Conservation (phyloP, 75 land plant genomes). For the Isoetes taiwanensis region DNA sequence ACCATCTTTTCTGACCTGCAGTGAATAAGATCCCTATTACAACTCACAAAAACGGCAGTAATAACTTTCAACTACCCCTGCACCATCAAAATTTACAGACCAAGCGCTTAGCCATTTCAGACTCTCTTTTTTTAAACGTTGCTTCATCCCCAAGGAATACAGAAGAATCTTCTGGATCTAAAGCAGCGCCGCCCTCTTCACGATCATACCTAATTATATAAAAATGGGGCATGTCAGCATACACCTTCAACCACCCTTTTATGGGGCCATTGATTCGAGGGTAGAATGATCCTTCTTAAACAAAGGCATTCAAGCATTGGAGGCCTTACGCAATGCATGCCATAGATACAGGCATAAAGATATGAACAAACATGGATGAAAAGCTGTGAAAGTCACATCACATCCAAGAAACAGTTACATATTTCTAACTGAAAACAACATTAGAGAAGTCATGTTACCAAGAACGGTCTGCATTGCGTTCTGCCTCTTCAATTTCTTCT, state of each 20-base stretch:
- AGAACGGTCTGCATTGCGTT: slow-evolving; percentile 60
- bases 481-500: slow-evolving; percentile 73
- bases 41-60: no score
- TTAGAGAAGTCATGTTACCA: slow-evolving; percentile 30
- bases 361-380: neutral
- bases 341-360: neutral
- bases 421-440: neutral
- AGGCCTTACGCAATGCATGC: neutral
- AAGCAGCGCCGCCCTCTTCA: slow-evolving; percentile 71
- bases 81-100: slow-evolving; percentile 23
- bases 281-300: neutral
- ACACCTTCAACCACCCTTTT: neutral
- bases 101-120: slow-evolving; percentile 74
- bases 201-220: slow-evolving; percentile 63
- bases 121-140: slow-evolving; percentile 71
- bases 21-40: no score
- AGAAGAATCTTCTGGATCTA: slow-evolving; percentile 52
- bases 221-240: neutral
- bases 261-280: neutral
- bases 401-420: neutral
- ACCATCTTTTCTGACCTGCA: slow-evolving; percentile 83
- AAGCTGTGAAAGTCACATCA: neutral
- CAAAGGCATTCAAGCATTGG: neutral
- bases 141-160: slow-evolving; percentile 65
- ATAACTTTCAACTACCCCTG: no score